These are phyloP conservation scores for Flagelloscypha sp. DNA, from an alignment of 768 basidiomycete genomes.

Conservation along the genomic window DNA sequence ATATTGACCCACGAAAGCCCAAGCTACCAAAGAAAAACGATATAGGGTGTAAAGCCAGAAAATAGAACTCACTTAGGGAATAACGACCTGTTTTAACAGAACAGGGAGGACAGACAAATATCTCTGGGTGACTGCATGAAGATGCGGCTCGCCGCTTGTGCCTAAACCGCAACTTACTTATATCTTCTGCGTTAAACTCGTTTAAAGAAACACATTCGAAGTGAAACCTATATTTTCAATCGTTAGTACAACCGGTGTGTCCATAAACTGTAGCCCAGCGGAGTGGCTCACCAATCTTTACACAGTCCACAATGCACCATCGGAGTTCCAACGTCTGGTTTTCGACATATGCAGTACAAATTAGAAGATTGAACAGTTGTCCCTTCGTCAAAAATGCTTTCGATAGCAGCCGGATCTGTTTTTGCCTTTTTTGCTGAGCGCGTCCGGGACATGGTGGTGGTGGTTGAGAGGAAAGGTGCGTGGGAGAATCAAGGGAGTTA, in stretches of 20 bases:
- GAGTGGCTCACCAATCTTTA: slow-evolving; percentile 51
- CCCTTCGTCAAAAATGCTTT: slow-evolving; percentile 15
- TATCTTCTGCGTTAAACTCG: slow-evolving; percentile 62
- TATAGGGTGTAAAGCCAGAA: slow-evolving; percentile 17
- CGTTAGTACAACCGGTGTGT: too few species aligned
- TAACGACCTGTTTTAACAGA: slow-evolving; percentile 51
- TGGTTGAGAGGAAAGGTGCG: too few species aligned
- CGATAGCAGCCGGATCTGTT: too few species aligned
- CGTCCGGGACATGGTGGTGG: too few species aligned
- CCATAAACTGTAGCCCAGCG: too few species aligned
- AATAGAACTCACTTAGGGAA: slow-evolving; percentile 70
- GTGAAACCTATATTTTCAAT: slow-evolving; percentile 74
- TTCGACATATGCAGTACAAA: slow-evolving; percentile 57
- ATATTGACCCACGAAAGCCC: too few species aligned
- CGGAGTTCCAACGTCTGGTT: slow-evolving; percentile 68
- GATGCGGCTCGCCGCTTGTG: slow-evolving; percentile 10
- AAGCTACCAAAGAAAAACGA: slow-evolving; percentile 9
- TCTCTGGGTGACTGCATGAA: slow-evolving; percentile 29
- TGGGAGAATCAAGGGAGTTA: too few species aligned
- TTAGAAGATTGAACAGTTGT: too few species aligned
- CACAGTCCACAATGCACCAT: slow-evolving; percentile 75
- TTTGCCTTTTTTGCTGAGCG: too few species aligned
- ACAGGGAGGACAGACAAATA: slow-evolving; percentile 53
- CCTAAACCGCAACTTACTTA: slow-evolving; percentile 61
- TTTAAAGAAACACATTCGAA: slow-evolving; percentile 65